Conservation (phyloP, 129 eudicot genomes). For the Rutidosis leptorrhynchoides region DNA sequence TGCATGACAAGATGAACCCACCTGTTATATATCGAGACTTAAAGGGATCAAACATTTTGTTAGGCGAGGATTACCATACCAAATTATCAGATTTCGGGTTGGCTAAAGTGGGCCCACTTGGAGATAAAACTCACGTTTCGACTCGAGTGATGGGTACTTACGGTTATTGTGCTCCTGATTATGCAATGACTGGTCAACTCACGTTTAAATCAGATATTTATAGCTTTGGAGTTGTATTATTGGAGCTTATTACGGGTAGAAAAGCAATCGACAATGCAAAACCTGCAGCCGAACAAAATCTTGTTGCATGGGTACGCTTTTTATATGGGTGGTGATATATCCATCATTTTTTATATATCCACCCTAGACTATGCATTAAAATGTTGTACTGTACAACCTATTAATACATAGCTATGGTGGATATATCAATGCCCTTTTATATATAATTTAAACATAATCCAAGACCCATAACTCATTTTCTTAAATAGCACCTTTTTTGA, state of each 20-base stretch:
- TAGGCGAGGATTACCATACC: constrained; percentile 77
- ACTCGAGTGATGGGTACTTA: constrained; percentile 99
- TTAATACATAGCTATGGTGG: no score
- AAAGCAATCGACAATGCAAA: constrained; percentile 66
- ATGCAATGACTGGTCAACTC: constrained; percentile 97
- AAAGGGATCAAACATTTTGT: constrained; percentile 86
- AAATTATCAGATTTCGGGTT: constrained; percentile 94
- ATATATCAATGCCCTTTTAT: no score
- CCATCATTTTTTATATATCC: no score
- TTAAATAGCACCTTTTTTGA: neutral
- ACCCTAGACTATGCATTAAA: no score
- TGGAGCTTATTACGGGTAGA: constrained; percentile 86
- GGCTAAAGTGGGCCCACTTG: constrained; percentile 90
- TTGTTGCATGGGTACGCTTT: constrained; percentile 77
- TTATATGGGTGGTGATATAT: no score
- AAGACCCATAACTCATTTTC: neutral
- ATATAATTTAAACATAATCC: no score
- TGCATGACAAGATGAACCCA: constrained; percentile 84
- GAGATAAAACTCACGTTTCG: constrained; percentile 91
- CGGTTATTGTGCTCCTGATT: constrained; percentile 97
- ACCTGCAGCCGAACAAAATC: constrained; percentile 54
- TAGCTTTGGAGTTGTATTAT: constrained; percentile 85
- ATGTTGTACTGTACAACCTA: no score
- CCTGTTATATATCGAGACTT: constrained; percentile 92
- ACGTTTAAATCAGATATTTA: constrained; percentile 90